Base-by-base conservation (phyloP, 2,329 filamentous ascomycete genomes). In the Sporothrix dimorphospora region DNA sequence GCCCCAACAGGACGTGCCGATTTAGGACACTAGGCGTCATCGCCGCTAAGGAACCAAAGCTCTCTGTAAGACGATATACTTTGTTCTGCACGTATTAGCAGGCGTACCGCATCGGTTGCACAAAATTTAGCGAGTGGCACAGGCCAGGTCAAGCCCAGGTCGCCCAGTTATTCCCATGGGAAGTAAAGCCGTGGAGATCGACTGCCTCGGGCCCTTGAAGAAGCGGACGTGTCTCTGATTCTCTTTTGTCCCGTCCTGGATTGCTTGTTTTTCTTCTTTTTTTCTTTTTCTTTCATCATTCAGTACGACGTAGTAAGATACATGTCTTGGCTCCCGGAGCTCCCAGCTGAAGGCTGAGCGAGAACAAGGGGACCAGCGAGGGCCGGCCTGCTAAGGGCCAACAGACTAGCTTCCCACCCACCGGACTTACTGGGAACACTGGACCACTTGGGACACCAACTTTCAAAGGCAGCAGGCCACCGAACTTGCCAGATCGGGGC, bases 91-190 rank as follows among this genome's bases (percentile, higher is more conserved):
- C 47, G 47, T 42, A 19, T 1, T n/a, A 9, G 47, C 19, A 49
- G 47, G 19, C n/a, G 34, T 14, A 63, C 11, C 4, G 59, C 11
- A 24, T 45, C 21, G 38, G 59, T 8, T 27, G 59, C 38, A 65
- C 59, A 65, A 6, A 27, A 34, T 47, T 51, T 67, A 49, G 45
- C 30, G 65, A 67, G 65, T n/a, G 30, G 45, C 65, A 67, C 65
- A 67, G 45, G 45, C 61, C 40, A 66, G 61, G 61, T 16, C 63
- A 19, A 34, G 24, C 3, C 7, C 42, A 47, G 19, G 1, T 61
- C 30, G 30, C 30, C 30, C 30, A 34, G 30, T 6, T 3, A 3
- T 34, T 34, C 3, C 30, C 3, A 6, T 6, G 30, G 30, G n/a
- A n/a, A 34, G 30, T 6, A 34, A 34, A 34, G 61, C 57, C 57